Conservation (phyloP, 2,329 filamentous ascomycete genomes). For the Monilinia polystroma region DNA sequence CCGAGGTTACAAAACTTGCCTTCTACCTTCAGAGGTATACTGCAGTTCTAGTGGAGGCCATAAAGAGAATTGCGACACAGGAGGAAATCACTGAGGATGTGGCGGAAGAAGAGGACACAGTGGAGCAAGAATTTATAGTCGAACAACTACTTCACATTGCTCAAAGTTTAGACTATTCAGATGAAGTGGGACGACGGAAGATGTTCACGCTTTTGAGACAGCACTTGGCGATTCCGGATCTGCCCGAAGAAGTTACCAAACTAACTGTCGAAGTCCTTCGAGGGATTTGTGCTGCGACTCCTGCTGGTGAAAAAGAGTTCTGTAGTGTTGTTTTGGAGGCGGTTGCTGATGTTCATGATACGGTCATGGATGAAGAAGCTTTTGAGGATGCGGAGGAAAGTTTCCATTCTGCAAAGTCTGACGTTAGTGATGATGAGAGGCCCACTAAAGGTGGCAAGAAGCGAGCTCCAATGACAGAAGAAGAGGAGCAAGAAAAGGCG, state of each 20-base stretch:
- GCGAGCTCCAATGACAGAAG: constrained; percentile 54
- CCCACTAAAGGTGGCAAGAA: constrained; percentile 47
- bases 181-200: constrained; percentile 90
- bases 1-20: constrained; percentile 87
- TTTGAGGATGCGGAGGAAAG: constrained; percentile 69
- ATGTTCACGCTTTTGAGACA: constrained; percentile 93
- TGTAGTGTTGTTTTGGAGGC: constrained; percentile 86
- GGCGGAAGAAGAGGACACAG: constrained; percentile 75
- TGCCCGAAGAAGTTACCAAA: constrained; percentile 91
- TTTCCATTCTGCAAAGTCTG: constrained; percentile 90
- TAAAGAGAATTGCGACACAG: constrained; percentile 56
- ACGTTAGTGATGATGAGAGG: constrained; percentile 68
- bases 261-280: constrained; percentile 79
- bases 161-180: constrained; percentile 91
- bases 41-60: constrained; percentile 62
- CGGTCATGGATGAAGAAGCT: constrained; percentile 70
- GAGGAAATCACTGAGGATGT: constrained; percentile 51
- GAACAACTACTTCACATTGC: constrained; percentile 94
- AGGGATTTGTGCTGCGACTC: constrained; percentile 74
- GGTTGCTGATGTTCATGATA: constrained; percentile 94
- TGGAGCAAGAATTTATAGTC: constrained; percentile 92
- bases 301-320: constrained; percentile 76
- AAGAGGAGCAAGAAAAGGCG: constrained; percentile 70
- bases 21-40: constrained; percentile 84
- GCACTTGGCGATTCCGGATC: constrained; percentile 77